Evolutionary conservation across 768 basidiomycete genomes (phyloP).

Genomic region (Termitomyces sp.): DNA sequence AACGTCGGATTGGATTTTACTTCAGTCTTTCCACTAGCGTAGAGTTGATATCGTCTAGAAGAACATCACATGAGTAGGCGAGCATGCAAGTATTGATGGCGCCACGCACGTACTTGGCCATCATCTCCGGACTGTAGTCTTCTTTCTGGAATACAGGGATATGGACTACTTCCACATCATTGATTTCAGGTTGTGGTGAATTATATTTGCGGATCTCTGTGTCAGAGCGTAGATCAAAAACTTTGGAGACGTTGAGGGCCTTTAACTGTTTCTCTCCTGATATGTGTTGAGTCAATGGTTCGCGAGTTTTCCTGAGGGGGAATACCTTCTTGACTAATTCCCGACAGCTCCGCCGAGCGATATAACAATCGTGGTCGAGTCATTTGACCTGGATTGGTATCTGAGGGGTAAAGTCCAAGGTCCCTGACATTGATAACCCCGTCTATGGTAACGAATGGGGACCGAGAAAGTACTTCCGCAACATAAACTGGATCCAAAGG

Average conservation of each 20-base stretch:
- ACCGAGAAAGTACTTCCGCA: constrained; percentile 53
- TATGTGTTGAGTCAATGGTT: background rate
- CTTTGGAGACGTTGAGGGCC: constrained; percentile 56
- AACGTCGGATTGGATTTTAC: constrained; percentile 23
- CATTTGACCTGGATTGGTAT: constrained; percentile 36
- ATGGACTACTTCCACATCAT: constrained; percentile 55
- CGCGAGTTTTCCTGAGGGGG: background rate
- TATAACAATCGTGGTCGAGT: constrained; percentile 55
- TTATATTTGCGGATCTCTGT: constrained; percentile 75
- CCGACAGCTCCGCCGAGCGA: constrained; percentile 69
- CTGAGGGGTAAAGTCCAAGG: constrained; percentile 57
- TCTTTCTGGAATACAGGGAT: constrained; percentile 64
- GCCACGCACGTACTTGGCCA: constrained; percentile 71
- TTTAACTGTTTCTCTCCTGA: constrained; percentile 54
- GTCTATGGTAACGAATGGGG: constrained; percentile 64
- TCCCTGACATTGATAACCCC: constrained; percentile 76
- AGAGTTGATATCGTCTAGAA: constrained; percentile 61
- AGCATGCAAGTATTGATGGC: constrained; percentile 10
- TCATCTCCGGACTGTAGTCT: constrained; percentile 80
- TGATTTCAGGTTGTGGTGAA: constrained; percentile 55
- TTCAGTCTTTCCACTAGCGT: constrained; percentile 78
- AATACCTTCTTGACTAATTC: constrained; percentile 66
- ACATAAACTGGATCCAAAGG: constrained; percentile 66
- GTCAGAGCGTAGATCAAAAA: constrained; percentile 78
- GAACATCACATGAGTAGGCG: constrained; percentile 18